A percentile compares a stretch with the other conserved stretches of the same genome.
phyloP scores from a whole-genome alignment of 169 alveolate species.

The Amoebophrya sp. region DNA sequence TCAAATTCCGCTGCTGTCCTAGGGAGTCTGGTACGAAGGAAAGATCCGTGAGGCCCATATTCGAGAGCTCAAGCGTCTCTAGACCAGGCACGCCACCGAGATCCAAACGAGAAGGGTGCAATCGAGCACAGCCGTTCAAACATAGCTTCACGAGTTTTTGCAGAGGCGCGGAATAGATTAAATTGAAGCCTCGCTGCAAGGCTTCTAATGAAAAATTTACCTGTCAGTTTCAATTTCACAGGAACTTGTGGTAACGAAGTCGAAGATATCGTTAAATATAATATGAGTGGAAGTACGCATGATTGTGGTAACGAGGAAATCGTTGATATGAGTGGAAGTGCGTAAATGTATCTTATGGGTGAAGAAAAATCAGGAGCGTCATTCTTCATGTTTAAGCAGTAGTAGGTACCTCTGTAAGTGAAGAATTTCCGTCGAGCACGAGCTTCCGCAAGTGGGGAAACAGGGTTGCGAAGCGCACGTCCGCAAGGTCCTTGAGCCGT shows the following conservation, averaged over 20 bases:
- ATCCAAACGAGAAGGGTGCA: background rate
- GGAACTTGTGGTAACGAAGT: too few species aligned
- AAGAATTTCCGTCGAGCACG: background rate
- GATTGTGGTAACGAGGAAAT: too few species aligned
- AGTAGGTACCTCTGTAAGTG: too few species aligned
- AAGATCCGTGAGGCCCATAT: background rate
- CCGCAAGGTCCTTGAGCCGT: background rate
- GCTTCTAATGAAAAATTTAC: too few species aligned
- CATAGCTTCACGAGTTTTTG: background rate
- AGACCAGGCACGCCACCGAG: background rate
- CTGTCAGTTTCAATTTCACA: too few species aligned
- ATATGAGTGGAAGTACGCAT: too few species aligned
- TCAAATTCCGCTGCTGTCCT: background rate
- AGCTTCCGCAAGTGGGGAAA: background rate
- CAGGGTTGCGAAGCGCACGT: background rate
- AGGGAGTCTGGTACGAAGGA: background rate
- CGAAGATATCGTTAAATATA: too few species aligned
- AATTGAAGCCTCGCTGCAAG: too few species aligned
- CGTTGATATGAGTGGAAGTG: too few species aligned
- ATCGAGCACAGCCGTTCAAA: background rate
- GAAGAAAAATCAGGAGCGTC: too few species aligned
- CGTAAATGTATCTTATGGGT: too few species aligned
- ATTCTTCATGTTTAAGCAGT: too few species aligned
- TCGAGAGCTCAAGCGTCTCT: background rate
- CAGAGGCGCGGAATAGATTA: background rate